Conservation (phyloP, 2,329 filamentous ascomycete species). For the Mariannaea elegans region DNA sequence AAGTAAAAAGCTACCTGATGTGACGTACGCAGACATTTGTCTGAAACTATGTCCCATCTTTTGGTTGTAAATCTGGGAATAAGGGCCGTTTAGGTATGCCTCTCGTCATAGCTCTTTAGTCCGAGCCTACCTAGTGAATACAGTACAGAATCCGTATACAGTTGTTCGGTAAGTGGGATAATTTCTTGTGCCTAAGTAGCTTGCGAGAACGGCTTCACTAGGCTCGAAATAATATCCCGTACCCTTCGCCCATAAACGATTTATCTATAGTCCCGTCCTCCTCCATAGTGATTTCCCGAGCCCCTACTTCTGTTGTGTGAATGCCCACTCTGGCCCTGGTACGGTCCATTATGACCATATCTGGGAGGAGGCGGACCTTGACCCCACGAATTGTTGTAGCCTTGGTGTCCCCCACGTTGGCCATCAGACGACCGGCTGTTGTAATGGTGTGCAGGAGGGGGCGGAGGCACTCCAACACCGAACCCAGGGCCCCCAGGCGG, state of each 20-base stretch:
- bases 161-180: too few relatives aligned
- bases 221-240: too few relatives aligned
- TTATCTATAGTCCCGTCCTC: constrained; percentile 37
- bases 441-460: constrained; percentile 38
- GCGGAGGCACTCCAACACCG: constrained; percentile 46
- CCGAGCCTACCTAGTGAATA: too few relatives aligned
- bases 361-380: constrained; percentile 28
- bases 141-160: too few relatives aligned
- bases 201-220: too few relatives aligned
- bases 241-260: too few relatives aligned
- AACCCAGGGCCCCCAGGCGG: constrained; percentile 46
- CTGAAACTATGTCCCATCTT: background rate
- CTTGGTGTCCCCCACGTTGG: constrained; percentile 28
- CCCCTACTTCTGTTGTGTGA: constrained; percentile 30
- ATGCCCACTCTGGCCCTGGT: constrained; percentile 33
- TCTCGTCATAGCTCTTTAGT: too few relatives aligned
- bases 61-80: background rate
- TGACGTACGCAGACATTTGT: background rate
- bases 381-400: constrained; percentile 29
- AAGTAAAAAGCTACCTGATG: background rate
- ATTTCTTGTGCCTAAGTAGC: too few relatives aligned
- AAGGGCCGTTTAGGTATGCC: too few relatives aligned
- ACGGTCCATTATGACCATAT: constrained; percentile 22
- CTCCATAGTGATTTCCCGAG: constrained; percentile 31
- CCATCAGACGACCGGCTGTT: constrained; percentile 29